Conservation (phyloP, 345 rosid species). For the Physaria fendleri region DNA sequence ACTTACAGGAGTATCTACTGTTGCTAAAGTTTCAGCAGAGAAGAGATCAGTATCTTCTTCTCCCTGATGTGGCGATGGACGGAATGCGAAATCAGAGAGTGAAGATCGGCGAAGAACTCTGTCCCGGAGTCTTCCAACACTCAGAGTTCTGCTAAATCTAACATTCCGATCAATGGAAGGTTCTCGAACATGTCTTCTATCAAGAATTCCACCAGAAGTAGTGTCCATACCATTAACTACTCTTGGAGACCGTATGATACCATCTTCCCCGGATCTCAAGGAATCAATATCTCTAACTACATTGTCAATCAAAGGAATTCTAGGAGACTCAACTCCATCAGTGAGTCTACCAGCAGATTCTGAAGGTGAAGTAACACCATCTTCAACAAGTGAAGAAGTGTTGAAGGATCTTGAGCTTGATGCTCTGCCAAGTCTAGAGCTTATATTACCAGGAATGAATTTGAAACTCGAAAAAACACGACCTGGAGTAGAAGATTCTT, state of each 20-base stretch:
- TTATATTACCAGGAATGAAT: constrained; percentile 67
- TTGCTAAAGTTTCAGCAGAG: constrained; percentile 35
- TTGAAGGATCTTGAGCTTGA: constrained; percentile 71
- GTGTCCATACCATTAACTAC: constrained; percentile 36
- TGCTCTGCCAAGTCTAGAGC: constrained; percentile 74
- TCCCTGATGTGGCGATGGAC: constrained; percentile 46
- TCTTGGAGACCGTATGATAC: constrained; percentile 32
- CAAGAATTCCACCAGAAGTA: constrained; percentile 40
- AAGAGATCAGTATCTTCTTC: constrained; percentile 40
- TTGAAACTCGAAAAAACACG: constrained; percentile 77
- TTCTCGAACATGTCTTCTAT: constrained; percentile 54
- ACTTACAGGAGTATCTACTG: constrained; percentile 29
- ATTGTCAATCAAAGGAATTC: constrained; percentile 29
- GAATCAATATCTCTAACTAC: constrained; percentile 26
- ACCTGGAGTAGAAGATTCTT: constrained; percentile 47
- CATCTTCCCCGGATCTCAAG: constrained; percentile 32
- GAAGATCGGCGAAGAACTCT: constrained; percentile 88
- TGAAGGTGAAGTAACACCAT: constrained; percentile 27
- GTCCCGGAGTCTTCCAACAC: constrained; percentile 97
- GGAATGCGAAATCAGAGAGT: constrained; percentile 48
- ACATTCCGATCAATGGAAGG: constrained; percentile 67
- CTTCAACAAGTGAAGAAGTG: constrained; percentile 43
- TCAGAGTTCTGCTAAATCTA: constrained; percentile 80
- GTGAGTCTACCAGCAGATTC: constrained; percentile 27
- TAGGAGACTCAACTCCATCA: constrained; percentile 35